Conservation (phyloP, 139 green algal genomes). For the Choricystis sp. region DNA sequence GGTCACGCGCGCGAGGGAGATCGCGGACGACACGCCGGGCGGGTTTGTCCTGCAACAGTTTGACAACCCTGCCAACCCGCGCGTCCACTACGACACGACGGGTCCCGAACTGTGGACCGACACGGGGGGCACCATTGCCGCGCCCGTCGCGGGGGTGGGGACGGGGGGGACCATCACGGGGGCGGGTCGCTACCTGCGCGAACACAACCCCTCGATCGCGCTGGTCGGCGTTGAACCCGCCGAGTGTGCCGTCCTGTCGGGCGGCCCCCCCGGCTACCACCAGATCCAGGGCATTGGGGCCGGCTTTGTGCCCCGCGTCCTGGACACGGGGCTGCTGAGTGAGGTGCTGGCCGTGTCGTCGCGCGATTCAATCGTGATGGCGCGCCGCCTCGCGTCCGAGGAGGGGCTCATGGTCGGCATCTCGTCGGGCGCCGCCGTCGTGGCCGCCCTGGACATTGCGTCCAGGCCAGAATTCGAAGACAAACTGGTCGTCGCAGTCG, state of each 20-base stretch:
- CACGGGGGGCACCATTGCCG: constrained; percentile 52
- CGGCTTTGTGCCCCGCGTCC: constrained; percentile 60
- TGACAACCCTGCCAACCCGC: constrained; percentile 89
- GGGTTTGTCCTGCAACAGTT: constrained; percentile 96
- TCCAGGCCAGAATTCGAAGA: constrained; percentile 72
- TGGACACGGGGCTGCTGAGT: constrained; percentile 57
- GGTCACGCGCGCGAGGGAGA: constrained; percentile 81
- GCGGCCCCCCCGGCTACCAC: constrained; percentile 84
- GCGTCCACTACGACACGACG: constrained; percentile 78
- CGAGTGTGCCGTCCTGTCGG: constrained; percentile 80
- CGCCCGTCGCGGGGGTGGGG: constrained; percentile 75
- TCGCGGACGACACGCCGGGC: constrained; percentile 49
- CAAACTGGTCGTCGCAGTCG: constrained; percentile 78
- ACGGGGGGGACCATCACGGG: constrained; percentile 95
- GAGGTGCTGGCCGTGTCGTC: constrained; percentile 41
- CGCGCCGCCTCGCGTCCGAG: constrained; percentile 49
- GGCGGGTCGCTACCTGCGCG: constrained; percentile 74
- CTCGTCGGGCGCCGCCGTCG: constrained; percentile 39
- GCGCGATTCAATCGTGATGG: constrained; percentile 26
- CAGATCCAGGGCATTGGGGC: constrained; percentile 94
- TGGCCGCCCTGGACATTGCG: constrained; percentile 28
- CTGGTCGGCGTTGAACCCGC: constrained; percentile 88
- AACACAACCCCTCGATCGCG: constrained; percentile 74
- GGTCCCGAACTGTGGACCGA: constrained; percentile 88
- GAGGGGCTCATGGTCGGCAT: constrained; percentile 57